Evolutionary conservation across 73 alveolate species (phyloP).

Genomic region (Breviolum minutum): DNA sequence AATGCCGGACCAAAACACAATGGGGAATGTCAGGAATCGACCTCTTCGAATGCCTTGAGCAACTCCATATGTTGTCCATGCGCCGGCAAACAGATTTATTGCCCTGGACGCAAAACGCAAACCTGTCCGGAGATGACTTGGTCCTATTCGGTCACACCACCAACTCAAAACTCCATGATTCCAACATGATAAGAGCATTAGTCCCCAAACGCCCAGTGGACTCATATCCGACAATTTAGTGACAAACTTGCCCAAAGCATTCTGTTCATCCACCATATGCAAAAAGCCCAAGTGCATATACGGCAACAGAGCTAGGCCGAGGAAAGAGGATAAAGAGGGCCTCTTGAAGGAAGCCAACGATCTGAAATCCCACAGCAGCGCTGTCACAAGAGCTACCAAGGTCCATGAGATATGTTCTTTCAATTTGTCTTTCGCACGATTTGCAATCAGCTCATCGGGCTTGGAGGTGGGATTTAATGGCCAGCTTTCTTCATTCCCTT

Average conservation of each 20-base stretch:
- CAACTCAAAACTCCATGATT: neutral
- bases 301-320: conserved; percentile 11
- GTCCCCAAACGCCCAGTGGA: conserved; percentile 61
- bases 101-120: neutral
- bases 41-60: conserved; percentile 18
- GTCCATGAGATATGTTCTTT: neutral
- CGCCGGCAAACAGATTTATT: neutral
- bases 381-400: neutral
- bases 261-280: neutral
- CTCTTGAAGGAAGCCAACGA: neutral
- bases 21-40: conserved; percentile 4
- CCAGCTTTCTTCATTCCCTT: conserved; percentile 23
- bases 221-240: neutral
- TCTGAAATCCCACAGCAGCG: neutral
- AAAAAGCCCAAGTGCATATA: conserved; percentile 22
- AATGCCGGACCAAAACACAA: conserved; percentile 29
- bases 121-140: neutral
- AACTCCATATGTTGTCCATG: conserved; percentile 21
- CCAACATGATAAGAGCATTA: neutral
- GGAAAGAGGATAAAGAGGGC: neutral
- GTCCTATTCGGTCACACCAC: neutral
- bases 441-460: neutral
- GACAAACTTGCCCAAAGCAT: neutral
- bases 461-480: neutral
- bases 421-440: conserved; percentile 8